A percentile compares a stretch with the other conserved stretches of the same genome.
These are phyloP conservation scores for Turnera subulata DNA, from an alignment of 345 rosid genomes.

Conservation along the genomic window DNA sequence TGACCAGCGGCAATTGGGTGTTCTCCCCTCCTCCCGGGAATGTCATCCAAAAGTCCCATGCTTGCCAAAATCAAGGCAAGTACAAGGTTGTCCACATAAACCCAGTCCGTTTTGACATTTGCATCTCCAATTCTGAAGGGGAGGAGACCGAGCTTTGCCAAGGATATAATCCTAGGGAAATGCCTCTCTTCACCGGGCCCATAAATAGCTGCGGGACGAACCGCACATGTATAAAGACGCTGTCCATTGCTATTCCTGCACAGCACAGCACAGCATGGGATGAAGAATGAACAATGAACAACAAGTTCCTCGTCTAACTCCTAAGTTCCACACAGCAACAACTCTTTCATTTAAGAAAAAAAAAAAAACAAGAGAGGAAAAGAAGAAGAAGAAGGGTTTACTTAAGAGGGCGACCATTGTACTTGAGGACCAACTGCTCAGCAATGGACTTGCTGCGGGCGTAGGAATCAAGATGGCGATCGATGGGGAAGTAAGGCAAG, in stretches of 20 bases:
- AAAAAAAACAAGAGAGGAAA: too few relatives aligned
- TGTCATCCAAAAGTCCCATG: constrained; percentile 86
- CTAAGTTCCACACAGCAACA: not conserved
- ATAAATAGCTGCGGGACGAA: constrained; percentile 93
- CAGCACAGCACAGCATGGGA: constrained; percentile 12
- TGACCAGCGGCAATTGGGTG: constrained; percentile 83
- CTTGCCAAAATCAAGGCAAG: constrained; percentile 75
- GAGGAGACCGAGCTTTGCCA: constrained; percentile 64
- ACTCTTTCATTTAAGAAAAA: constrained; percentile 47
- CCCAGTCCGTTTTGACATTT: constrained; percentile 79
- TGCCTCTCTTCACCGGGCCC: constrained; percentile 96
- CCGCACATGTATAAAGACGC: constrained; percentile 63
- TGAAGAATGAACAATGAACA: too few relatives aligned
- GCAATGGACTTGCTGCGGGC: constrained; percentile 77
- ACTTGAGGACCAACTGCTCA: constrained; percentile 76
- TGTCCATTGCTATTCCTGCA: constrained; percentile 53
- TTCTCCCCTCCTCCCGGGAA: constrained; percentile 69
- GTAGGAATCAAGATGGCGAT: constrained; percentile 68
- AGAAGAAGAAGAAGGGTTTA: too few relatives aligned
- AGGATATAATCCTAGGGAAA: constrained; percentile 72
- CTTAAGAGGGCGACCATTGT: constrained; percentile 69
- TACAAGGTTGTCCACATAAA: constrained; percentile 82
- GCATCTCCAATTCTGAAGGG: constrained; percentile 62
- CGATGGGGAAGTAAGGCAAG: constrained; percentile 75
- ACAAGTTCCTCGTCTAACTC: too few relatives aligned